Conservation (phyloP, 148 eudicot genomes). For the Cornus kousa region DNA sequence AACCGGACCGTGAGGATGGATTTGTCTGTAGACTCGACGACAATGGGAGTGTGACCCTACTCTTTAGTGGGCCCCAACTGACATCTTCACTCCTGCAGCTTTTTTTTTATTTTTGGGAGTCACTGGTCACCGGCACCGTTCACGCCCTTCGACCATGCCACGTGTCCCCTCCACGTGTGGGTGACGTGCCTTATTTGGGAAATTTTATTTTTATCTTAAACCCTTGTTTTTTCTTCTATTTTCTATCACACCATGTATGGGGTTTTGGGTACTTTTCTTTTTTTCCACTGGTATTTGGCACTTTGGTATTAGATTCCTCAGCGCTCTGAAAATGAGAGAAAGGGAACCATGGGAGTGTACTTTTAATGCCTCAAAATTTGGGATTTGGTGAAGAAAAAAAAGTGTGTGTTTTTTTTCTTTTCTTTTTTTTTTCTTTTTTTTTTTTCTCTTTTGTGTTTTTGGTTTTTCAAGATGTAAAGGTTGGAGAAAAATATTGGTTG, state of each 20-base stretch:
- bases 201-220: too few relatives aligned
- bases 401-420: neutral
- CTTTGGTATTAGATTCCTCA: neutral
- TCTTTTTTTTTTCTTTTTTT: neutral
- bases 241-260: neutral
- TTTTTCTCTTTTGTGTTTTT: neutral
- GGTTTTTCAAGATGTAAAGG: neutral
- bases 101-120: neutral
- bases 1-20: slow-evolving; percentile 6
- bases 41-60: slow-evolving; percentile 11
- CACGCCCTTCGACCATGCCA: slow-evolving; percentile 12
- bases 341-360: neutral
- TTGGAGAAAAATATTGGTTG: neutral
- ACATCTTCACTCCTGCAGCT: neutral
- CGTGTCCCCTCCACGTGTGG: slow-evolving; percentile 19
- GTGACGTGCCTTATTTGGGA: slow-evolving; percentile 19
- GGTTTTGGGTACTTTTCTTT: neutral
- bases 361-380: slow-evolving; percentile 7
- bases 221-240: neutral
- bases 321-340: slow-evolving; percentile 5
- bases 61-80: slow-evolving; percentile 12
- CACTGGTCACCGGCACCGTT: slow-evolving; percentile 22
- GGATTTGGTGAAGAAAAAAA: neutral
- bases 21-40: slow-evolving; percentile 23
- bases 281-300: too few relatives aligned